These are phyloP conservation scores for Cutaneotrichosporon cutaneum DNA, from an alignment of 1,284 basidiomycete species.

Conservation along the genomic window DNA sequence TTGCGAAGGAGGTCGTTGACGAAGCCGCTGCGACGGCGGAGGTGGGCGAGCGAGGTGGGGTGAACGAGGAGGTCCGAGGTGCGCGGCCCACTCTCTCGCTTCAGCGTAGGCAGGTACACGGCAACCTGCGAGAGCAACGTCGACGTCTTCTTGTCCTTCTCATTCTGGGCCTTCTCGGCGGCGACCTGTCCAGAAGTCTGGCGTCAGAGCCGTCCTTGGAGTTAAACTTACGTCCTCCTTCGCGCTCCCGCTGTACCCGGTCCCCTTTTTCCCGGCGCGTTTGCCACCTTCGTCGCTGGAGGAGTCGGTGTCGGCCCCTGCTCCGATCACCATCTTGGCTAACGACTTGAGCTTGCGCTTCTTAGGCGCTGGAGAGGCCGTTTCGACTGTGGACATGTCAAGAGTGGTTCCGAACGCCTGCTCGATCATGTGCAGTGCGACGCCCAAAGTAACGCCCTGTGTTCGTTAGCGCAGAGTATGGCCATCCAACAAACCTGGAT, in stretches of 20 bases:
- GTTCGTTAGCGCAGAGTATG: not conserved
- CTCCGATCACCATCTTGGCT: conserved; percentile 1
- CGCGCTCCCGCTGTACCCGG: conserved; percentile 75
- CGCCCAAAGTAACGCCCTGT: conserved; percentile 75
- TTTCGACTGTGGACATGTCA: not conserved
- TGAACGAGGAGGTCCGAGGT: conserved; percentile 84
- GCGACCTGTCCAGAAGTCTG: conserved; percentile 74
- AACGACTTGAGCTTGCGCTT: conserved; percentile 24
- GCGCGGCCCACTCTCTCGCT: conserved; percentile 66
- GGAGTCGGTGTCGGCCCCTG: not conserved
- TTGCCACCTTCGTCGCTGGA: not conserved
- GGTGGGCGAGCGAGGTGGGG: conserved; percentile 81
- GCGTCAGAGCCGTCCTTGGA: not conserved
- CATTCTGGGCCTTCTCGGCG: conserved; percentile 67
- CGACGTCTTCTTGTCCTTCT: conserved; percentile 69
- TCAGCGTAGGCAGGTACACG: conserved; percentile 72
- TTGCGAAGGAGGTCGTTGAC: conserved; percentile 80
- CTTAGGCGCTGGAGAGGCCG: conserved; percentile 49
- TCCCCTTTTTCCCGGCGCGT: conserved; percentile 55
- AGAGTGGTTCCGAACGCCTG: conserved; percentile 39
- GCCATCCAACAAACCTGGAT: conserved; percentile 54
- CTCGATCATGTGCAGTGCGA: conserved; percentile 64
- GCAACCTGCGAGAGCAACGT: conserved; percentile 67
- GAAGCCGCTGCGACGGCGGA: conserved; percentile 81
- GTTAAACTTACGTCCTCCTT: conserved; percentile 70